Evolutionary conservation across 768 basidiomycete genomes (phyloP).

Genomic region (Hemileccinum impolitum): DNA sequence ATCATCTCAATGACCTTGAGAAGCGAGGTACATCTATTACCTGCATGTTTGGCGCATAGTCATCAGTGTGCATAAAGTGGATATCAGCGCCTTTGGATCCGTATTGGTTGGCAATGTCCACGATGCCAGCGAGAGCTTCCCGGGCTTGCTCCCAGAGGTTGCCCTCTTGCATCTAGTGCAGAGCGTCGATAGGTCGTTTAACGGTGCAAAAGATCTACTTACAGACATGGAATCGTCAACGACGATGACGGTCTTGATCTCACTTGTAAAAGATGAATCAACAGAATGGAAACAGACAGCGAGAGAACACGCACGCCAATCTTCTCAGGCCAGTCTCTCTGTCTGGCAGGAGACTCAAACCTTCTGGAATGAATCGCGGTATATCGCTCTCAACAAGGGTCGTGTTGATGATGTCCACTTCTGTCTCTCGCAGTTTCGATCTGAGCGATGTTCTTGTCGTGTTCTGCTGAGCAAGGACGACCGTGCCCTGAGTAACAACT

Average conservation of each 20-base stretch:
- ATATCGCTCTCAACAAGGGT: slow-evolving; percentile 29
- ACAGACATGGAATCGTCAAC: slow-evolving; percentile 42
- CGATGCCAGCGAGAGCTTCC: slow-evolving; percentile 41
- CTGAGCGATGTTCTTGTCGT: neutral
- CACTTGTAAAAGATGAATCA: slow-evolving; percentile 19
- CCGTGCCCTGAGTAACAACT: slow-evolving; percentile 25
- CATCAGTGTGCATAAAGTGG: slow-evolving; percentile 38
- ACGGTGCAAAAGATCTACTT: neutral
- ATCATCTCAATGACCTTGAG: neutral
- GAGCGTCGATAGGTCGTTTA: neutral
- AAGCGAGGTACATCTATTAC: slow-evolving; percentile 3
- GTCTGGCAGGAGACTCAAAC: slow-evolving; percentile 6
- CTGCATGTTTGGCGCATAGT: slow-evolving; percentile 29
- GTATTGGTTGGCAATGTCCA: slow-evolving; percentile 35
- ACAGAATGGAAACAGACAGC: neutral
- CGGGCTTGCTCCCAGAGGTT: slow-evolving; percentile 37
- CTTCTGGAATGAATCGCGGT: slow-evolving; percentile 22
- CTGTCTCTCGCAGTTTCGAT: slow-evolving; percentile 1
- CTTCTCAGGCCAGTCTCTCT: slow-evolving; percentile 21
- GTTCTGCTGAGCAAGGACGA: slow-evolving; percentile 28
- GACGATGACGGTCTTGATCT: slow-evolving; percentile 41
- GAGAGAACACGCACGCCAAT: slow-evolving; percentile 25
- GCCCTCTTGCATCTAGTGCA: slow-evolving; percentile 38
- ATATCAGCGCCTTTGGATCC: slow-evolving; percentile 40
- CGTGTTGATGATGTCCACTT: slow-evolving; percentile 23